phyloP scores from a whole-genome alignment of 352 stramenopile species.

The Lagenidium giganteum region DNA sequence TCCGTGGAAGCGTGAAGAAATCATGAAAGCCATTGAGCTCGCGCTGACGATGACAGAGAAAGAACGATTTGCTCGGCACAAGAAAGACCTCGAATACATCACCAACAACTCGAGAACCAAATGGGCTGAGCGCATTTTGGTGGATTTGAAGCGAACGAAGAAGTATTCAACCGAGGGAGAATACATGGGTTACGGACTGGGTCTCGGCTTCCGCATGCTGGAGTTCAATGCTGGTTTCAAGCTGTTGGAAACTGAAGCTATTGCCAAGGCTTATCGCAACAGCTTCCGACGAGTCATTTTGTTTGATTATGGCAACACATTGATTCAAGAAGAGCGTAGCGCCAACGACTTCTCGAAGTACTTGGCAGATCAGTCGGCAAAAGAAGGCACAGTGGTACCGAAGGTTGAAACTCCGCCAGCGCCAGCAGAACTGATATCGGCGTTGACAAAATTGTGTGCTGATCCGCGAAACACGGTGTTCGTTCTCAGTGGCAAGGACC shows the following conservation, averaged over 20 bases:
- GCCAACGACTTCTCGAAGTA: constrained; percentile 84
- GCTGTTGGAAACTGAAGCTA: constrained; percentile 88
- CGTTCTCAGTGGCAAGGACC: constrained; percentile 96
- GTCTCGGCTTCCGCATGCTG: constrained; percentile 94
- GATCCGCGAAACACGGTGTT: constrained; percentile 98
- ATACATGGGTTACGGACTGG: constrained; percentile 92
- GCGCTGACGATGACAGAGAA: constrained; percentile 70
- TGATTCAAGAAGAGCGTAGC: constrained; percentile 86
- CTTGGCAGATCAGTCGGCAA: constrained; percentile 28
- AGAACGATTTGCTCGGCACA: constrained; percentile 62
- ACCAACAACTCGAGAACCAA: constrained; percentile 93
- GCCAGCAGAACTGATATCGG: constrained; percentile 77
- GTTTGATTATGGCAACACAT: constrained; percentile 98
- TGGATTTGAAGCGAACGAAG: constrained; percentile 96
- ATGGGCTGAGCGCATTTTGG: constrained; percentile 96
- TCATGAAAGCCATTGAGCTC: constrained; percentile 63
- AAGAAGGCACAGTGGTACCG: constrained; percentile 26
- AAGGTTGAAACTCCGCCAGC: constrained; percentile 33
- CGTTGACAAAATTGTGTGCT: constrained; percentile 89
- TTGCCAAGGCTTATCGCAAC: constrained; percentile 87
- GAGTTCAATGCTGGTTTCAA: constrained; percentile 96
- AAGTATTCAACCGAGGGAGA: constrained; percentile 86
- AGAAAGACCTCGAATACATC: constrained; percentile 91
- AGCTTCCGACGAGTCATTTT: constrained; percentile 92
- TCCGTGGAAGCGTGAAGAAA: constrained; percentile 94